Evolutionary conservation across 352 stramenopile genomes (phyloP).

Genomic region (Hyphochytrium catenoides): DNA sequence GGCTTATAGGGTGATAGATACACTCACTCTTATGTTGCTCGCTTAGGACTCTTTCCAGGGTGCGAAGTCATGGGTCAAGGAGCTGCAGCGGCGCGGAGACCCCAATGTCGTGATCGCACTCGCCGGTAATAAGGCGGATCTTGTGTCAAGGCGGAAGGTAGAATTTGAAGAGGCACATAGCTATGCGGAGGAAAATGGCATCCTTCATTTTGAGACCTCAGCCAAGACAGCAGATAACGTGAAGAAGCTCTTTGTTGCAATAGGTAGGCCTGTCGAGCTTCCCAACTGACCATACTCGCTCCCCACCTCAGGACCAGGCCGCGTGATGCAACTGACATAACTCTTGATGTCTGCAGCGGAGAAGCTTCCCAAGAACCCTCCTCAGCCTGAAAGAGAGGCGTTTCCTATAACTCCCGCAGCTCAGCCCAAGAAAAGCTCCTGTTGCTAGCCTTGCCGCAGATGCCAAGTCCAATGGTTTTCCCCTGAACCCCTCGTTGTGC

Average conservation of each 20-base stretch:
- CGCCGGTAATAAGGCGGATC: slow-evolving; percentile 94
- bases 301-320: no score
- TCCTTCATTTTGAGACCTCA: slow-evolving; percentile 97
- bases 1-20: slow-evolving; percentile 1
- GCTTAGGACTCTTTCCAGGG: slow-evolving; percentile 81
- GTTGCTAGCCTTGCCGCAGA: no score
- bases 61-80: slow-evolving; percentile 99
- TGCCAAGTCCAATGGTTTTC: no score
- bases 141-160: slow-evolving; percentile 88
- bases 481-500: no score
- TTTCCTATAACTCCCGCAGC: slow-evolving; percentile 51
- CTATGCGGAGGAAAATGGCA: slow-evolving; percentile 95
- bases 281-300: no score
- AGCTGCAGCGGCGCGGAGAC: slow-evolving; percentile 94
- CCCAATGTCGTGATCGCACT: slow-evolving; percentile 89
- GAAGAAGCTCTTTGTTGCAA: slow-evolving; percentile 95
- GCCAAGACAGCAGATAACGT: slow-evolving; percentile 99
- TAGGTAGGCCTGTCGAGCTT: no score
- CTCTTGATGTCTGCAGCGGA: no score
- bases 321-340: no score
- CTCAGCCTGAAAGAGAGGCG: slow-evolving; percentile 45
- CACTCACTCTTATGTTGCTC: no score
- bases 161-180: slow-evolving; percentile 87
- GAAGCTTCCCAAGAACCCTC: slow-evolving; percentile 47
- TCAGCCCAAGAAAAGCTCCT: slow-evolving; percentile 47